Evolutionary conservation across 78 protist species (phyloP).

Genomic region (Dictyostelium capitatum): DNA sequence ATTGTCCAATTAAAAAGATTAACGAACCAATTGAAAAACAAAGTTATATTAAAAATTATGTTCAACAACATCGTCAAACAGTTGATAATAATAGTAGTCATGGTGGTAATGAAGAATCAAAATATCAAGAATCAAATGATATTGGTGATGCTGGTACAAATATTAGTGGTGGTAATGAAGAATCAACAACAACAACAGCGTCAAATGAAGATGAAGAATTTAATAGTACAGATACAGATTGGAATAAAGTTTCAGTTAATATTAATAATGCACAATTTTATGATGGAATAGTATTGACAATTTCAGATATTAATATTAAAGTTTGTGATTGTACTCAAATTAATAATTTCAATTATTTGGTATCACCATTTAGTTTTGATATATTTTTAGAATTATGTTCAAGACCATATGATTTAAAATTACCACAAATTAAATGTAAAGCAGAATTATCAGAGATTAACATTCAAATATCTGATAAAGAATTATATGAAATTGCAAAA

Average conservation of each 20-base stretch:
- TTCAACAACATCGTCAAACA: slow-evolving; percentile 18
- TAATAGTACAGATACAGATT: slow-evolving; percentile 11
- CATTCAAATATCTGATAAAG: slow-evolving; percentile 25
- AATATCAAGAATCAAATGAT: neutral
- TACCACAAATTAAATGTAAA: slow-evolving; percentile 59
- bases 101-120: neutral
- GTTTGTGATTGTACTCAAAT: slow-evolving; percentile 49
- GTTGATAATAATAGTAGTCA: neutral
- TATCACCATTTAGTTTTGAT: slow-evolving; percentile 35
- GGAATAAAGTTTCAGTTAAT: slow-evolving; percentile 37
- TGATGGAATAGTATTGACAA: slow-evolving; percentile 49
- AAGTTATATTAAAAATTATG: slow-evolving; percentile 7
- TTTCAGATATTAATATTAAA: slow-evolving; percentile 11
- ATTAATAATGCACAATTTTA: slow-evolving; percentile 70
- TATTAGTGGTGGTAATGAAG: neutral
- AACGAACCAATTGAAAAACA: slow-evolving; percentile 37
- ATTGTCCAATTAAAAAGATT: slow-evolving; percentile 25
- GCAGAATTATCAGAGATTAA: slow-evolving; percentile 34
- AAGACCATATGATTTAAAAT: slow-evolving; percentile 37
- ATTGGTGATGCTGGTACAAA: neutral
- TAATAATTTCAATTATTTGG: slow-evolving; percentile 4
- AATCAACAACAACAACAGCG: too few relatives aligned
- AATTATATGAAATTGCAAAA: slow-evolving; percentile 46
- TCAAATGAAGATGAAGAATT: neutral
- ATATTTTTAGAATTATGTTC: slow-evolving; percentile 60